Evolutionary conservation across 192 early-diverging fungal species (phyloP).

Genomic region (Rhizophagus clarus): DNA sequence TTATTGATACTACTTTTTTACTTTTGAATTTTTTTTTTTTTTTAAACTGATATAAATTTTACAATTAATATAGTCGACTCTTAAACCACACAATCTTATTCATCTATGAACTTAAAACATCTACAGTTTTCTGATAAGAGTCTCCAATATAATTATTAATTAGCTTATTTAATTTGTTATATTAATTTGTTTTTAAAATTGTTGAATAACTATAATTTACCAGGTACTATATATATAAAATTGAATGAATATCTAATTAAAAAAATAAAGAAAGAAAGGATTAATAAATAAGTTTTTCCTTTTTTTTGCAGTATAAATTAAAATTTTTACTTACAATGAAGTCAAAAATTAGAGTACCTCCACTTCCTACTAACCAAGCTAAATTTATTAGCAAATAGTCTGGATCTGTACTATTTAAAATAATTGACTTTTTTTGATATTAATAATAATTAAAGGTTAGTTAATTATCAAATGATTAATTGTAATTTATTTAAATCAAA

Average conservation of each 20-base stretch:
- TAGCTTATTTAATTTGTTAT: no score
- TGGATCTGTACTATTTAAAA: constrained; percentile 70
- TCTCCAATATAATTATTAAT: no score
- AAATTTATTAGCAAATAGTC: constrained; percentile 69
- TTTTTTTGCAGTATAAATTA: not conserved
- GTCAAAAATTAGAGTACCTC: constrained; percentile 76
- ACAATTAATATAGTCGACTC: no score
- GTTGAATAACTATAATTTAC: no score
- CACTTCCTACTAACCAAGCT: constrained; percentile 76
- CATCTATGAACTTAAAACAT: no score
- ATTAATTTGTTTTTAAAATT: no score
- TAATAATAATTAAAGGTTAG: not conserved
- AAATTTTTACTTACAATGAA: constrained; percentile 56
- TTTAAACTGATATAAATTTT: no score
- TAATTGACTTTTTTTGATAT: constrained; percentile 58
- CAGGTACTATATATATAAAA: not conserved
- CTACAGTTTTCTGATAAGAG: no score
- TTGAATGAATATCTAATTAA: constrained; percentile 1
- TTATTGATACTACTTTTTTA: no score
- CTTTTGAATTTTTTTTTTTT: no score
- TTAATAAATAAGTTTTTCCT: not conserved
- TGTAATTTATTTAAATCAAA: no score
- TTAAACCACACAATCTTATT: no score
- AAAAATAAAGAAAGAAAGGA: not conserved
- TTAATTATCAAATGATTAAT: not conserved